Evolutionary conservation across 495 filamentous ascomycete genomes (phyloP).

Genomic region (Neurospora africana): DNA sequence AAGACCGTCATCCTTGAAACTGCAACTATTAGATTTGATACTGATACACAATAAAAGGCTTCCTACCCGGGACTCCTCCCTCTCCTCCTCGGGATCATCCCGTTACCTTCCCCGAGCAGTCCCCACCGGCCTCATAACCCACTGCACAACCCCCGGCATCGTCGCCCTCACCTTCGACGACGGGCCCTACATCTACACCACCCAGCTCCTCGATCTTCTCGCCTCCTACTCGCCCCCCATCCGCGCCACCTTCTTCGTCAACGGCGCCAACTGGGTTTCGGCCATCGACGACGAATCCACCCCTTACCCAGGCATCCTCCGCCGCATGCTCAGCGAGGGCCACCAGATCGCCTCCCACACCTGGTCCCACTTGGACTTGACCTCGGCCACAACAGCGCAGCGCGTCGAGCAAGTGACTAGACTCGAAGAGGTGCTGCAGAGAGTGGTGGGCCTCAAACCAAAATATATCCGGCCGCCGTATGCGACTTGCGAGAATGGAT

Average conservation of each 20-base stretch:
- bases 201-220: slow-evolving; percentile 19
- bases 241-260: slow-evolving; percentile 64
- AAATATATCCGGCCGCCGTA: slow-evolving; percentile 37
- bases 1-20: not conserved
- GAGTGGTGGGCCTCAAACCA: slow-evolving; percentile 26
- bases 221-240: slow-evolving; percentile 33
- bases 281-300: slow-evolving; percentile 37
- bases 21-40: not conserved
- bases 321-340: slow-evolving; percentile 17
- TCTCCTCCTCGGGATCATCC: not conserved
- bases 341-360: slow-evolving; percentile 28
- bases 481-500: slow-evolving; percentile 19
- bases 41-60: not conserved
- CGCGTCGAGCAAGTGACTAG: slow-evolving; percentile 18
- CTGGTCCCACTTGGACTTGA: slow-evolving; percentile 31
- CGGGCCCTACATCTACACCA: slow-evolving; percentile 30
- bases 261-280: slow-evolving; percentile 54
- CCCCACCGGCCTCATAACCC: slow-evolving; percentile 26
- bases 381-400: not conserved
- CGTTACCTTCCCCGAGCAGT: slow-evolving; percentile 7
- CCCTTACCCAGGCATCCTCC: slow-evolving; percentile 15
- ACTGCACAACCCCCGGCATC: slow-evolving; percentile 42
- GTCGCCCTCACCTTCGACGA: slow-evolving; percentile 37
- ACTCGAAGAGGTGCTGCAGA: slow-evolving; percentile 19
- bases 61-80: not conserved